A percentile compares a stretch with the other conserved stretches of the same genome.
These are phyloP conservation scores for Lepidium aucheri DNA, from an alignment of 345 rosid species.

Conservation along the genomic window DNA sequence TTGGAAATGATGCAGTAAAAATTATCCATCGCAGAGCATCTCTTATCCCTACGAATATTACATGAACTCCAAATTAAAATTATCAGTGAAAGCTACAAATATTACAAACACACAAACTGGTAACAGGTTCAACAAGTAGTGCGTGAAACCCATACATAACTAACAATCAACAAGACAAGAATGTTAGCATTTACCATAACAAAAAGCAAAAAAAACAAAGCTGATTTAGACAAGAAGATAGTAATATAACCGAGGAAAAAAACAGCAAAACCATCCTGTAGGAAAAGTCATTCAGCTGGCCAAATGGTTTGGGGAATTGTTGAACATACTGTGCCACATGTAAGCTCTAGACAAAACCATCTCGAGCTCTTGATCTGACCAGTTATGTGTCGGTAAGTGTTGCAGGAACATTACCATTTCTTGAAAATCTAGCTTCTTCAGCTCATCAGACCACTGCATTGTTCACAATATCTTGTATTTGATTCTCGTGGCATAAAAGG, in stretches of 20 bases:
- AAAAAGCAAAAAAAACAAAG: background rate
- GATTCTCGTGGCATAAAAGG: background rate
- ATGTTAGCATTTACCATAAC: constrained; percentile 9
- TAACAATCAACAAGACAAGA: constrained; percentile 21
- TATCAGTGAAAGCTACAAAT: constrained; percentile 8
- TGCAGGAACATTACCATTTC: constrained; percentile 99
- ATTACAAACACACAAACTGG: constrained; percentile 21
- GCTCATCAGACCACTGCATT: constrained; percentile 81
- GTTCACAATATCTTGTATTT: background rate
- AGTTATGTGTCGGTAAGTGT: constrained; percentile 83
- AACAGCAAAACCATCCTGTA: background rate
- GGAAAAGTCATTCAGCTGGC: constrained; percentile 31
- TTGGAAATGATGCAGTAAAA: background rate
- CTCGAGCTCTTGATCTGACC: constrained; percentile 87
- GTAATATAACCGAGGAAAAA: background rate
- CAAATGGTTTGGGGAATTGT: constrained; percentile 64
- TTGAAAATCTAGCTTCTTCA: constrained; percentile 90
- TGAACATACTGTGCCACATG: constrained; percentile 97
- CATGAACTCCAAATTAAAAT: background rate
- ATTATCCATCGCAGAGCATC: background rate
- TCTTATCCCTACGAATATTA: too few species aligned
- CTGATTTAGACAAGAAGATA: constrained; percentile 16
- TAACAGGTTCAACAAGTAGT: constrained; percentile 7
- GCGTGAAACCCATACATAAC: constrained; percentile 11
- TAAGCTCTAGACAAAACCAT: constrained; percentile 81